Percentiles rank a stretch among this genome's conserved stretches.
phyloP scores from a whole-genome alignment of 495 filamentous ascomycete species.

The Penicillium goetzii region DNA sequence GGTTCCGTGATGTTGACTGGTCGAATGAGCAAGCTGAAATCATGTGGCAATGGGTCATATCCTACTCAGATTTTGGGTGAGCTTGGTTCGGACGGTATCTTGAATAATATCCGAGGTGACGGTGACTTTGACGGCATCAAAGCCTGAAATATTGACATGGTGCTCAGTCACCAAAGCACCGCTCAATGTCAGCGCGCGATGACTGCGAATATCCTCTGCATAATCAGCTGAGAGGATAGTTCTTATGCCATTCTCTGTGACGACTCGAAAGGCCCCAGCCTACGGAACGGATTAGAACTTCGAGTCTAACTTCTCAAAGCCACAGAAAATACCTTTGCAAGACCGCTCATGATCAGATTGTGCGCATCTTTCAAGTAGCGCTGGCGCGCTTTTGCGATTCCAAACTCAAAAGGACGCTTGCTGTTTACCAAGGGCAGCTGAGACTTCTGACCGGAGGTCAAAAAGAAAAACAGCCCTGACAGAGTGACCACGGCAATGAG shows the following conservation, averaged over 20 bases:
- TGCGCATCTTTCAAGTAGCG: not conserved
- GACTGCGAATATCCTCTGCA: not conserved
- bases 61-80: not conserved
- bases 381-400: not conserved
- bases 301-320: not conserved
- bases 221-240: not conserved
- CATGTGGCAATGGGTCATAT: not conserved
- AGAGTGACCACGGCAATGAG: not conserved
- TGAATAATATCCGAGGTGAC: not conserved
- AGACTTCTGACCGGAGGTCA: not conserved
- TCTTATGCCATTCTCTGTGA: not conserved
- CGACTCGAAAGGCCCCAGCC: not conserved
- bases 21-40: not conserved
- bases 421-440: not conserved
- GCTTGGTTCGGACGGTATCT: not conserved
- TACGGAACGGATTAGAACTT: not conserved
- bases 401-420: not conserved
- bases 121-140: not conserved
- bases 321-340: not conserved
- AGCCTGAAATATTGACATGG: not conserved
- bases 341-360: not conserved
- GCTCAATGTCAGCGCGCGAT: not conserved
- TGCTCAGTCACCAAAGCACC: not conserved
- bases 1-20: not conserved
- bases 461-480: not conserved